A percentile compares a stretch with the other conserved stretches of the same genome.
Evolutionary conservation across 495 filamentous ascomycete species (phyloP).

Genomic region (Evansstolkia leycettana): DNA sequence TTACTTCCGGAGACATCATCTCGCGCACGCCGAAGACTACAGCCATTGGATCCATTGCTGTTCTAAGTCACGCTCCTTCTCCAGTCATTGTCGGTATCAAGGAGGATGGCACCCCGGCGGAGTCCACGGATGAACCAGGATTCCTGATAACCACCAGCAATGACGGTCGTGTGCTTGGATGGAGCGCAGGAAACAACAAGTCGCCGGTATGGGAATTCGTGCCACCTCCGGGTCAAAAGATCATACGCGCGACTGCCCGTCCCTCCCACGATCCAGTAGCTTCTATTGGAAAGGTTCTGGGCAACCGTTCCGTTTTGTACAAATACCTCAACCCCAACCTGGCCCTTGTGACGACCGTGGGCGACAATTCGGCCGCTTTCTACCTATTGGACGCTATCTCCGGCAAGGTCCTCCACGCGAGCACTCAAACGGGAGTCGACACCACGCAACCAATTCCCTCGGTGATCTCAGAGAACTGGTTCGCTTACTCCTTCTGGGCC

Average conservation of each 20-base stretch:
- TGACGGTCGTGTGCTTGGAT: constrained; percentile 51
- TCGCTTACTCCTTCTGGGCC: constrained; percentile 76
- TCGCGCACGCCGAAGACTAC: constrained; percentile 19
- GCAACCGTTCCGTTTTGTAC: constrained; percentile 84
- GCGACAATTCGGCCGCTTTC: constrained; percentile 49
- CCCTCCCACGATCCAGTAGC: constrained; percentile 77
- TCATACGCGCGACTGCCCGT: constrained; percentile 52
- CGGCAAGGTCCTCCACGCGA: constrained; percentile 61
- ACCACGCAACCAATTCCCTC: constrained; percentile 60
- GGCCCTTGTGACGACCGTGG: constrained; percentile 59
- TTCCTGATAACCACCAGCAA: constrained; percentile 50
- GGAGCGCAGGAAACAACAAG: constrained; percentile 31
- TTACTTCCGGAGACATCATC: constrained; percentile 43
- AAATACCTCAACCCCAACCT: constrained; percentile 93
- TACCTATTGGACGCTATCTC: constrained; percentile 83
- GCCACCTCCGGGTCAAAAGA: constrained; percentile 50
- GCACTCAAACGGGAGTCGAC: constrained; percentile 63
- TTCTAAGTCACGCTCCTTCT: constrained; percentile 13
- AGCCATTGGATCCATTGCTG: constrained; percentile 22
- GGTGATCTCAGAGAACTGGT: constrained; percentile 87
- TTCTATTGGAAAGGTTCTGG: constrained; percentile 87
- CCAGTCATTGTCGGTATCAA: constrained; percentile 15
- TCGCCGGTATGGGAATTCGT: constrained; percentile 63
- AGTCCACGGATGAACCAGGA: constrained; percentile 14
- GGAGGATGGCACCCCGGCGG: constrained; percentile 22